These are phyloP conservation scores for Stropharia rugosoannulata DNA, from an alignment of 768 basidiomycete genomes.

Conservation along the genomic window DNA sequence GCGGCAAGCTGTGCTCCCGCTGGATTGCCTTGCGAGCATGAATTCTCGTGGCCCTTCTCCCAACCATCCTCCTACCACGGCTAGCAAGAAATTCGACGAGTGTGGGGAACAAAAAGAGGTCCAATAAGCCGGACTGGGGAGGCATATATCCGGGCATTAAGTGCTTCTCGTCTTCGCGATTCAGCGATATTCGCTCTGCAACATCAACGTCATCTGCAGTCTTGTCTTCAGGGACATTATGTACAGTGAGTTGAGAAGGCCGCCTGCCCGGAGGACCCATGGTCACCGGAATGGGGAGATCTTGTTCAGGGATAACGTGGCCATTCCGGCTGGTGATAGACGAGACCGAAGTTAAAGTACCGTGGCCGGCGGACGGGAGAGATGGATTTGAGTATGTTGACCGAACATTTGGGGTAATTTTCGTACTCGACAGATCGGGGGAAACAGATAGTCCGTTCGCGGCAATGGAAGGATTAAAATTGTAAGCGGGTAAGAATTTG, in stretches of 20 bases:
- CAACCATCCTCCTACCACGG: conserved; percentile 50
- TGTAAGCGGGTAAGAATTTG: conserved; percentile 70
- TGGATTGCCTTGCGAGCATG: conserved; percentile 48
- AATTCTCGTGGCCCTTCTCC: conserved; percentile 59
- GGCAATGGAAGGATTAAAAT: conserved; percentile 47
- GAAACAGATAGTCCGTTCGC: conserved; percentile 23
- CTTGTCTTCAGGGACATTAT: neutral
- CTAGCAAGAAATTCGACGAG: conserved; percentile 45
- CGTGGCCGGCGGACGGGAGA: no score
- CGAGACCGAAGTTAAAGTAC: neutral
- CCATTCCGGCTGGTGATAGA: neutral
- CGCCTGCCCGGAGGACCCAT: conserved; percentile 11
- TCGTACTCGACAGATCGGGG: no score
- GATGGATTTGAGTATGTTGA: no score
- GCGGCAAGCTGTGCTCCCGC: conserved; percentile 60
- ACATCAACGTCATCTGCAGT: conserved; percentile 13
- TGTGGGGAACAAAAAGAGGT: conserved; percentile 71
- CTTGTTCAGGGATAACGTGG: neutral
- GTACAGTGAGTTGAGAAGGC: conserved; percentile 4
- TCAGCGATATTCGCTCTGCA: conserved; percentile 33
- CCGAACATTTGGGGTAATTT: no score
- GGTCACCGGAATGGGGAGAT: neutral
- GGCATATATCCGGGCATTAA: conserved; percentile 56
- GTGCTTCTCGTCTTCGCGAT: conserved; percentile 41
- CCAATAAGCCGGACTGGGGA: conserved; percentile 58